Evolutionary conservation across 768 basidiomycete genomes (phyloP).

Genomic region (Bullera alba): DNA sequence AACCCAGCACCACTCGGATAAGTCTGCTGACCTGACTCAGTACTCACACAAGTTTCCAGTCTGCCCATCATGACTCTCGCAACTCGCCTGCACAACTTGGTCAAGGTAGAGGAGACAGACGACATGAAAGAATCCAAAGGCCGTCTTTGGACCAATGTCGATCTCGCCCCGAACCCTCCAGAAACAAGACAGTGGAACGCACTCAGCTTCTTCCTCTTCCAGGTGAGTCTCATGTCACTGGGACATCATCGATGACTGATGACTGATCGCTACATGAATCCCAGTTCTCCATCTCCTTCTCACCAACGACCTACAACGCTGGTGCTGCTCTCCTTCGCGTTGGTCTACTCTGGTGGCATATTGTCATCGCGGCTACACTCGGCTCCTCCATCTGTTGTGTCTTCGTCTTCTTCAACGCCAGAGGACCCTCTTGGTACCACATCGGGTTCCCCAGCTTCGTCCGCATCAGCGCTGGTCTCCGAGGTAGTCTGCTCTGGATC

Average conservation of each 20-base stretch:
- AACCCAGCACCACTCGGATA: too few species aligned
- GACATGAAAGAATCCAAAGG: conserved; percentile 2
- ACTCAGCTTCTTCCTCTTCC: conserved; percentile 11
- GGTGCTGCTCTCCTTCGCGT: background rate
- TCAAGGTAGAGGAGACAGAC: conserved; percentile 6
- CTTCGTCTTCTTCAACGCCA: conserved; percentile 4
- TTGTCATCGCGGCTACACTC: conserved; percentile 1
- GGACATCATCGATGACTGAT: too few species aligned
- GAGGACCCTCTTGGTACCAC: conserved; percentile 4
- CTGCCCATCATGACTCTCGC: background rate
- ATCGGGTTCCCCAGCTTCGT: conserved; percentile 11
- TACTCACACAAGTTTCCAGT: too few species aligned
- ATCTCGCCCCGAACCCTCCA: conserved; percentile 8
- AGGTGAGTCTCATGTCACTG: conserved; percentile 1
- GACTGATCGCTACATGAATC: background rate
- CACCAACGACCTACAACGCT: conserved; percentile 4
- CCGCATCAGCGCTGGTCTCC: conserved; percentile 4
- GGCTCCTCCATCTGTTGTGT: conserved; percentile 5
- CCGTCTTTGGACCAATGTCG: conserved; percentile 4
- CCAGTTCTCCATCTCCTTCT: conserved; percentile 1
- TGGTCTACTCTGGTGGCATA: conserved; percentile 8
- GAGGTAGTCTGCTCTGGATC: conserved; percentile 5
- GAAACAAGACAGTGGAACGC: conserved; percentile 7
- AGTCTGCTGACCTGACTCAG: too few species aligned
- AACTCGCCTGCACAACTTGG: background rate